Conservation (phyloP, 2,329 filamentous ascomycete genomes). For the Rhinocladiella mackenziei region DNA sequence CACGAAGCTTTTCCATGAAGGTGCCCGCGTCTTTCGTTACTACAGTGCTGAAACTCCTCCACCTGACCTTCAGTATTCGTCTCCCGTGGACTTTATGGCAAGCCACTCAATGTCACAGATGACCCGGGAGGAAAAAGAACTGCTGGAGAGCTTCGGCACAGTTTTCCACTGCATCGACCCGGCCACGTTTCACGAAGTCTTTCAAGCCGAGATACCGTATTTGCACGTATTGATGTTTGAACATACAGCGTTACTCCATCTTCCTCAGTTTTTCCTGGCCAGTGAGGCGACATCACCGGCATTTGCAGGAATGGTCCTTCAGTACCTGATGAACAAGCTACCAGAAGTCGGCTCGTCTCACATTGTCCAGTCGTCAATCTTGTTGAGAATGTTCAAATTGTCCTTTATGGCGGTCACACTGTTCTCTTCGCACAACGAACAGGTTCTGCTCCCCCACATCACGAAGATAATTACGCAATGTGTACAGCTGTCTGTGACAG, state of each 20-base stretch:
- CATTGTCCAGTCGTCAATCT: constrained; percentile 85
- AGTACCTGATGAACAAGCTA: constrained; percentile 95
- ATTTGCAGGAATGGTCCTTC: constrained; percentile 95
- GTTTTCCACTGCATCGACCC: constrained; percentile 98
- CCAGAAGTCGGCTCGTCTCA: constrained; percentile 91
- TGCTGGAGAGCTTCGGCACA: constrained; percentile 94
- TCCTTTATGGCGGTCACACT: constrained; percentile 99
- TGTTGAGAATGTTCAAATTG: constrained; percentile 91
- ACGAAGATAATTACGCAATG: constrained; percentile 97
- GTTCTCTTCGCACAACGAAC: constrained; percentile 91
- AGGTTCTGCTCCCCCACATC: constrained; percentile 90
- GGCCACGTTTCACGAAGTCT: constrained; percentile 97
- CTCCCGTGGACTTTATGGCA: constrained; percentile 85
- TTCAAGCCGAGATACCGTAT: constrained; percentile 93
- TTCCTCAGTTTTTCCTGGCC: constrained; percentile 97
- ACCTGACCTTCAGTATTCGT: constrained; percentile 68
- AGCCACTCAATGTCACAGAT: constrained; percentile 94
- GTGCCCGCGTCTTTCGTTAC: constrained; percentile 93
- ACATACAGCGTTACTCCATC: constrained; percentile 86
- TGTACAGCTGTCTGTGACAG: constrained; percentile 90
- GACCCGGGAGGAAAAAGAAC: constrained; percentile 92
- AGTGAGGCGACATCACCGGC: constrained; percentile 96
- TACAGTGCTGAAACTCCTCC: constrained; percentile 83
- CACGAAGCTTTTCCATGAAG: constrained; percentile 94
- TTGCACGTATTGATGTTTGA: constrained; percentile 98